phyloP scores from a whole-genome alignment of 2,329 filamentous ascomycete genomes.

The Harringtonia aguacate region DNA sequence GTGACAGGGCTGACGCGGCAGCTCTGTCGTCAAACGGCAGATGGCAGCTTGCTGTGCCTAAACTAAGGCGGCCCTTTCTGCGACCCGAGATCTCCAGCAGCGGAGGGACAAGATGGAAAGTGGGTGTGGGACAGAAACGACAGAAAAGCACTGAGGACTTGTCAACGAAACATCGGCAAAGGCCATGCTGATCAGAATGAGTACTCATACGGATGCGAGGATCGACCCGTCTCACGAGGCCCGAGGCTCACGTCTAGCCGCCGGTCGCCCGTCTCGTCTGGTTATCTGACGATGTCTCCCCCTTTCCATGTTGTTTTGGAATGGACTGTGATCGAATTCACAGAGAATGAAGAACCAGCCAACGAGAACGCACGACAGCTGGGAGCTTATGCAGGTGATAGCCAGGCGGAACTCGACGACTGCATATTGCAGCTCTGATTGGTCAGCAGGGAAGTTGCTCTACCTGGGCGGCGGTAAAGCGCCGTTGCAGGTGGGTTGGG shows the following conservation, averaged over 20 bases:
- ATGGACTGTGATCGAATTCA: not conserved
- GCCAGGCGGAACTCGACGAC: conserved; percentile 1
- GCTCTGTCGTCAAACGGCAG: conserved; percentile 2
- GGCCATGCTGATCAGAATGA: no score
- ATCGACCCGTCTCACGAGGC: no score
- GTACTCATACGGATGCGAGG: no score
- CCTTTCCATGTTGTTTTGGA: not conserved
- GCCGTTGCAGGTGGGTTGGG: not conserved
- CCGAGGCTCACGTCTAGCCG: no score
- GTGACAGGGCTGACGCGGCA: not conserved
- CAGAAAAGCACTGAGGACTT: no score
- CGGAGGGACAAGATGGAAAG: not conserved
- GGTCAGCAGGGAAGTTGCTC: not conserved
- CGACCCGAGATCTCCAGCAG: conserved; percentile 8
- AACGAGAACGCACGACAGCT: not conserved
- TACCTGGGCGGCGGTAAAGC: no score
- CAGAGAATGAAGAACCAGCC: not conserved
- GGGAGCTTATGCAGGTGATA: conserved; percentile 7
- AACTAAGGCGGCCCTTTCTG: conserved; percentile 13
- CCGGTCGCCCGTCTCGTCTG: not conserved
- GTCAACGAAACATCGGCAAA: no score
- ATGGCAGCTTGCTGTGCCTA: not conserved
- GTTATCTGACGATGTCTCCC: not conserved
- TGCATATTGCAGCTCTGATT: not conserved
- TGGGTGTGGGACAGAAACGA: not conserved